Evolutionary conservation across 2,329 filamentous ascomycete genomes (phyloP), one percentile per base, ranked within the genome.

Genomic region (Phoma sp.): DNA sequence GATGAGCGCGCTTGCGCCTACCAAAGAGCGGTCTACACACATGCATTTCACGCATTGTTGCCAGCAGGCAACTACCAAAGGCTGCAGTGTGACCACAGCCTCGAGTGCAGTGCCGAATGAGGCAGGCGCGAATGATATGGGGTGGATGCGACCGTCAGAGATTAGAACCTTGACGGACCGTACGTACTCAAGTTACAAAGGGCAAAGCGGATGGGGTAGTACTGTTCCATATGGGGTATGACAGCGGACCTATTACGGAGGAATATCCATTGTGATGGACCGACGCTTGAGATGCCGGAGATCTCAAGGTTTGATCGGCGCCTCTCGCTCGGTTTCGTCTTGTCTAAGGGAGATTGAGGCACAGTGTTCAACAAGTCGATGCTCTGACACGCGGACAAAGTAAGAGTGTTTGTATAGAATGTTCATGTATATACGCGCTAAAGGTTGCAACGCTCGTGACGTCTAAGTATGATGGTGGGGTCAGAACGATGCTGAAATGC

Each of bases 401-500:
- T 14, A 33, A 27, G n/a, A 22, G 10, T 29, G 11, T 13, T 18
- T 35, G 35, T 27, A 39, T 41, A 29, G 32, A 43, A 57, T 60
- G 55, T 64, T 67, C 63, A 55, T 67, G 47, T 46, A 55, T 64
- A 58, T 64, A 64, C 46, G 53, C 62, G 55, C 47, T 59, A 56
- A 53, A 52, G 49, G 48, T 60, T 51, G 60, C 58, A 55, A 61
- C 58, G 56, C 41, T 60, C 40, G 52, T 62, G 47, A 59, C 62
- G 55, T 60, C 59, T 53, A 61, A 50, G 33, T 44, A 50, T 50
- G 48, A 61, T 52, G 42, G 59, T 44, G 48, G 46, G 41, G 32
- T 44, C 49, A 45, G 43, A 55, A 47, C 30, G 45, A 48, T 57
- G 55, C 59, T 43, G 18, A 48, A 58, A 50, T 58, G 55, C 56